Percentiles rank a stretch among this genome's conserved stretches.
These are phyloP conservation scores for Neurospora tetrasperma DNA, from an alignment of 495 filamentous ascomycete species.

Conservation along the genomic window DNA sequence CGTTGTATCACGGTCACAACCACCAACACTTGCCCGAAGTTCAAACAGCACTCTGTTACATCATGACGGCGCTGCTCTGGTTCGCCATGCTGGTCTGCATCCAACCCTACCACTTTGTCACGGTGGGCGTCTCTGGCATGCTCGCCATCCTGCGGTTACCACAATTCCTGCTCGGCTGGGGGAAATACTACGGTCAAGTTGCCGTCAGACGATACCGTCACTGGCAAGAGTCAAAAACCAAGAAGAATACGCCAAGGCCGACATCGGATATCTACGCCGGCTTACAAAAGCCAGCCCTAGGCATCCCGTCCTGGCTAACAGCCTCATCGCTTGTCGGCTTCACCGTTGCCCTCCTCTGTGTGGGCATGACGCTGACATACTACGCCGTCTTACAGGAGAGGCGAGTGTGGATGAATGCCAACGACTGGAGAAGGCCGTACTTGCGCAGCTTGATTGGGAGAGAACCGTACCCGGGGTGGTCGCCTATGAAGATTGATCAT, in stretches of 20 bases:
- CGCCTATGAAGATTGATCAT: slow-evolving; percentile 8
- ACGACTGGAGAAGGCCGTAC: slow-evolving; percentile 12
- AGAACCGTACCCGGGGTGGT: slow-evolving; percentile 8
- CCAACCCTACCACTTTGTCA: slow-evolving; percentile 10
- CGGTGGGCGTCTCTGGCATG: background rate
- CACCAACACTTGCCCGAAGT: background rate
- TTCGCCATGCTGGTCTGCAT: slow-evolving; percentile 9
- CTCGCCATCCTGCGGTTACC: background rate
- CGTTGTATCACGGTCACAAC: slow-evolving; percentile 17
- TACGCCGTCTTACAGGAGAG: slow-evolving; percentile 12
- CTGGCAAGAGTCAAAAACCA: background rate
- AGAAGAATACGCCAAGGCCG: background rate
- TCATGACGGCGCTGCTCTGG: slow-evolving; percentile 15
- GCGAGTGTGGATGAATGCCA: slow-evolving; percentile 9
- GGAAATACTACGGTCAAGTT: background rate
- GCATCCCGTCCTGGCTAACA: background rate
- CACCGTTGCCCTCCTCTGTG: background rate
- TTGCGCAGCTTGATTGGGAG: slow-evolving; percentile 2
- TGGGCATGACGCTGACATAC: slow-evolving; percentile 6
- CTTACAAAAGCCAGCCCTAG: background rate
- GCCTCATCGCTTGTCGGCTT: slow-evolving; percentile 5
- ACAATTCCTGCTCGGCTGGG: background rate
- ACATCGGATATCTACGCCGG: background rate
- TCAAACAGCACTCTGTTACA: slow-evolving; percentile 8
- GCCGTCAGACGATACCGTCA: background rate